phyloP scores from a whole-genome alignment of 164 flowering plant species.

The Dillenia turbinata region DNA sequence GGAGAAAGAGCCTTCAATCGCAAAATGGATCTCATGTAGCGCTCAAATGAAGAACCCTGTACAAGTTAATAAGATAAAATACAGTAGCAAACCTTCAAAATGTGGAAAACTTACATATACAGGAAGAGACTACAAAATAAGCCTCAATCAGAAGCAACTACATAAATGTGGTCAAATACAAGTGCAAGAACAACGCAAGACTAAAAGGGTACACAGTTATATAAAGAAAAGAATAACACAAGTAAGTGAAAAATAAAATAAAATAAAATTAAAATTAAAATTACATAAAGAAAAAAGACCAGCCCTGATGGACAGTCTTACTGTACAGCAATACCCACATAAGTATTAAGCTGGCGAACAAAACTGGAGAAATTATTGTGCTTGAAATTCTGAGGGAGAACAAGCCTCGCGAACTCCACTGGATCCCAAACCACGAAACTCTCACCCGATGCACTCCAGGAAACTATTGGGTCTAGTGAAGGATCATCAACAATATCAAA shows the following conservation, averaged over 20 bases:
- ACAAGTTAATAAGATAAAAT: slow-evolving; percentile 3
- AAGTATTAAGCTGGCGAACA: slow-evolving; percentile 92
- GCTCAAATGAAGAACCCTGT: background rate
- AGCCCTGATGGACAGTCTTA: slow-evolving; percentile 34
- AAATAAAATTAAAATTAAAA: slow-evolving; percentile 7
- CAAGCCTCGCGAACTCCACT: slow-evolving; percentile 49
- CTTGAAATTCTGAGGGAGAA: slow-evolving; percentile 85
- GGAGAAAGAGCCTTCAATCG: no score
- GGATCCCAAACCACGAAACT: slow-evolving; percentile 94
- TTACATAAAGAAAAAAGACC: slow-evolving; percentile 9
- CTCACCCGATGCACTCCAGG: slow-evolving; percentile 62
- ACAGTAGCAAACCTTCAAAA: slow-evolving; percentile 6
- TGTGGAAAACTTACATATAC: slow-evolving; percentile 11
- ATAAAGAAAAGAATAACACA: background rate
- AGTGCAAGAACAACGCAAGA: background rate
- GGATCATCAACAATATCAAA: slow-evolving; percentile 73
- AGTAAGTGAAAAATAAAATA: slow-evolving; percentile 5
- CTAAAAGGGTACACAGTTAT: background rate
- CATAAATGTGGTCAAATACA: slow-evolving; percentile 14
- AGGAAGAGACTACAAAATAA: slow-evolving; percentile 9
- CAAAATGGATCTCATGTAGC: no score
- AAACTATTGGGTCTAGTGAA: slow-evolving; percentile 45
- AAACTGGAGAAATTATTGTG: slow-evolving; percentile 97
- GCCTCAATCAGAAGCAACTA: slow-evolving; percentile 13
- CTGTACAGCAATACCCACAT: slow-evolving; percentile 66